phyloP scores from a whole-genome alignment of 192 early-diverging fungal genomes.

The Umbelopsis sp. region DNA sequence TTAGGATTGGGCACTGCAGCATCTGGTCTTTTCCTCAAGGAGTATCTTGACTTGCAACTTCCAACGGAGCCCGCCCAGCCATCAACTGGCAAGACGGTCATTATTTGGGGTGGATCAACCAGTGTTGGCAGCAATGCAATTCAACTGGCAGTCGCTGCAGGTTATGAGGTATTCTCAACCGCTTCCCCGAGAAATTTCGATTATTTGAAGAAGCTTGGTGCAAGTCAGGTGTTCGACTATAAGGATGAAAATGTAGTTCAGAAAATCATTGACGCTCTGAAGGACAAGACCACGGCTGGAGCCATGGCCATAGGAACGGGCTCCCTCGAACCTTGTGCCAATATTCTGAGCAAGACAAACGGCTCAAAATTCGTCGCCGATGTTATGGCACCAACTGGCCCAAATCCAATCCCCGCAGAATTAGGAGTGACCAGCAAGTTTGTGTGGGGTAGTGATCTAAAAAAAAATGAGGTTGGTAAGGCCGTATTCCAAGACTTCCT shows the following conservation, averaged over 20 bases:
- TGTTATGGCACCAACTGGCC: background rate
- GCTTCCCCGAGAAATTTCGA: constrained; percentile 49
- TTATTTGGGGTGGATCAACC: constrained; percentile 58
- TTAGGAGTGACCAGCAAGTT: background rate
- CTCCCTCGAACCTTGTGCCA: background rate
- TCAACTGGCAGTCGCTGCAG: constrained; percentile 23
- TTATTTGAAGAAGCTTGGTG: constrained; percentile 44
- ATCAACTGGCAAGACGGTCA: constrained; percentile 30
- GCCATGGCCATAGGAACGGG: background rate
- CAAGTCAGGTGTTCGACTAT: constrained; percentile 53
- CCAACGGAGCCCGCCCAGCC: background rate
- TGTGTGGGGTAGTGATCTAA: background rate
- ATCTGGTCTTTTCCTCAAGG: constrained; percentile 37
- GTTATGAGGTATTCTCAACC: constrained; percentile 49
- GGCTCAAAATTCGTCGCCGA: background rate
- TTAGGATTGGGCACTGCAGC: constrained; percentile 57
- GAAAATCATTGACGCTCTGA: background rate
- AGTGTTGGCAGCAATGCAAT: constrained; percentile 59
- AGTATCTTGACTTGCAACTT: constrained; percentile 16
- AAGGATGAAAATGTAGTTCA: constrained; percentile 22
- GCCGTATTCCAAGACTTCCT: background rate
- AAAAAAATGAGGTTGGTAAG: background rate
- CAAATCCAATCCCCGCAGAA: background rate
- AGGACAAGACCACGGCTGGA: background rate
- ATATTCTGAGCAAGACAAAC: background rate